Conservation (phyloP, 2,329 filamentous ascomycete genomes). For the Drechslera avenae region DNA sequence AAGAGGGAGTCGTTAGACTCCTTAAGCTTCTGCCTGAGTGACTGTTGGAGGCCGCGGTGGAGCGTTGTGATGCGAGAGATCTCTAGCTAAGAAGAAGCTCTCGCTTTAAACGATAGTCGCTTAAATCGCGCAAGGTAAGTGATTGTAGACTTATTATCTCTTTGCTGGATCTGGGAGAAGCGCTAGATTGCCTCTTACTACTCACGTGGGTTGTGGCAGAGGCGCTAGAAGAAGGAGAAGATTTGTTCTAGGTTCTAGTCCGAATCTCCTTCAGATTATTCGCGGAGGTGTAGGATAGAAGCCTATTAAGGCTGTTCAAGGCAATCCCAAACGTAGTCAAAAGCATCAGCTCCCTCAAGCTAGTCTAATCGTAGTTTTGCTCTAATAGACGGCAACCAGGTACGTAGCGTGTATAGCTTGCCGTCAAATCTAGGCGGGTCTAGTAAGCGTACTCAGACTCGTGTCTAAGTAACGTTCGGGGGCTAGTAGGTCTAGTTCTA, state of each 20-base stretch:
- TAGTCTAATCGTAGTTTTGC: neutral
- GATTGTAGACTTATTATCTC: neutral
- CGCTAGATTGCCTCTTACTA: neutral
- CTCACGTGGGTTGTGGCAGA: neutral
- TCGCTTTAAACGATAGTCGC: neutral
- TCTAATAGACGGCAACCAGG: neutral
- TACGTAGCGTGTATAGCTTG: neutral
- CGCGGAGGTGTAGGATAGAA: neutral
- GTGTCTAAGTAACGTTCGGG: neutral
- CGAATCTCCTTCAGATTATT: constrained; percentile 13
- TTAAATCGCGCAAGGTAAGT: neutral
- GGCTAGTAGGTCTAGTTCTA: neutral
- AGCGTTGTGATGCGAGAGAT: neutral
- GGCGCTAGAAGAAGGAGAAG: neutral
- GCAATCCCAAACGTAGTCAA: neutral
- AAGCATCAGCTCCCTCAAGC: neutral
- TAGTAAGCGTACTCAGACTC: no score
- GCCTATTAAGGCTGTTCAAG: neutral
- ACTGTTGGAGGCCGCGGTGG: neutral
- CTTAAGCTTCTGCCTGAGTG: neutral
- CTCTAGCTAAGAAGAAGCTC: neutral
- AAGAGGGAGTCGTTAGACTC: neutral
- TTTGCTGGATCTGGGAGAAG: neutral
- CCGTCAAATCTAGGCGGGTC: neutral
- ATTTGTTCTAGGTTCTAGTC: neutral